Evolutionary conservation across 495 filamentous ascomycete genomes (phyloP).

Genomic region (Xylaria nigripes): DNA sequence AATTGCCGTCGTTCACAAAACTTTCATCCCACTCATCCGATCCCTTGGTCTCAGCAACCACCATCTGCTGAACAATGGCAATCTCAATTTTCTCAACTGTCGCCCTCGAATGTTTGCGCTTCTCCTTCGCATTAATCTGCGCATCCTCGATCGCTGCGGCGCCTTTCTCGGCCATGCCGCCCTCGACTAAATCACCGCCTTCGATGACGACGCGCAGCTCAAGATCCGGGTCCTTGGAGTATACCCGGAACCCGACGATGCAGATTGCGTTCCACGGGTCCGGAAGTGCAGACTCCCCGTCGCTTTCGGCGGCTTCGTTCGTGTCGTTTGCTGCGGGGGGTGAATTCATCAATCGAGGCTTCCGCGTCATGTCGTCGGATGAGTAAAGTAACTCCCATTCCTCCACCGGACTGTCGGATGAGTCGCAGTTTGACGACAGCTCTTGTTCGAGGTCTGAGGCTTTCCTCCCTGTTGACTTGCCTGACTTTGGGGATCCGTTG

Average conservation of each 20-base stretch:
- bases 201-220: slow-evolving; percentile 42
- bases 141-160: slow-evolving; percentile 42
- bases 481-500: neutral
- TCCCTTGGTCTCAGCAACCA: slow-evolving; percentile 25
- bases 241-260: slow-evolving; percentile 42
- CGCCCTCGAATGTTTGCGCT: slow-evolving; percentile 26
- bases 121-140: slow-evolving; percentile 43
- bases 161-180: slow-evolving; percentile 45
- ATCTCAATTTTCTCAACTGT: slow-evolving; percentile 25
- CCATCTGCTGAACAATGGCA: slow-evolving; percentile 24
- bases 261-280: slow-evolving; percentile 46
- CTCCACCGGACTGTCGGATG: slow-evolving; percentile 40
- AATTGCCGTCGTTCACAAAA: slow-evolving; percentile 8
- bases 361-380: slow-evolving; percentile 43
- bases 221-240: slow-evolving; percentile 41
- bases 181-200: slow-evolving; percentile 40
- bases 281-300: slow-evolving; percentile 40
- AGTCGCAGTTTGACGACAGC: slow-evolving; percentile 36
- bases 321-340: slow-evolving; percentile 18
- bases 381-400: slow-evolving; percentile 45
- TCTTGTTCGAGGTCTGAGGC: slow-evolving; percentile 13
- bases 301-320: slow-evolving; percentile 27
- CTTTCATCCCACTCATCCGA: slow-evolving; percentile 4
- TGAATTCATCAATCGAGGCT: slow-evolving; percentile 31
- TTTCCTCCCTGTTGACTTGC: slow-evolving; percentile 4